A percentile compares a stretch with the other conserved stretches of the same genome.
Evolutionary conservation across 1,284 basidiomycete genomes (phyloP).

Genomic region (Boletus calvinii): DNA sequence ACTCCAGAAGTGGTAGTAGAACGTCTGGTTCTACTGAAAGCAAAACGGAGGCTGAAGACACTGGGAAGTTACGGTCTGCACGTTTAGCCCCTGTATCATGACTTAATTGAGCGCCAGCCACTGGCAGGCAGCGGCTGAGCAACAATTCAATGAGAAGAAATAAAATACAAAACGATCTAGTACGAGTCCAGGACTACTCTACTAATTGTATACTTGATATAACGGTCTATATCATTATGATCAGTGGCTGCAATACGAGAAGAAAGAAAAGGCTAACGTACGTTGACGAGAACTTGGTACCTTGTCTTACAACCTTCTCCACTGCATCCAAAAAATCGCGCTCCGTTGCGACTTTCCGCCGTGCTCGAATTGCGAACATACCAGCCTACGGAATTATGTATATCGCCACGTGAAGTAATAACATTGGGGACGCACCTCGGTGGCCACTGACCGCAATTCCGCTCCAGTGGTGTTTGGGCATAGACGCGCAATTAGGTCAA

Average conservation of each 20-base stretch:
- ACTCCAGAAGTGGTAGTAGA: too few species aligned
- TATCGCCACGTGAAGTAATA: slow-evolving; percentile 1
- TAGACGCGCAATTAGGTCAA: slow-evolving; percentile 94
- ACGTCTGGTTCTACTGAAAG: background rate
- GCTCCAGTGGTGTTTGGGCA: slow-evolving; percentile 99
- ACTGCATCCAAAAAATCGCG: slow-evolving; percentile 97
- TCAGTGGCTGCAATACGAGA: slow-evolving; percentile 11
- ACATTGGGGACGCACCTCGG: slow-evolving; percentile 63
- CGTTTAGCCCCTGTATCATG: background rate
- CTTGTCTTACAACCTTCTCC: slow-evolving; percentile 97
- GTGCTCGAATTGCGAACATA: slow-evolving; percentile 98
- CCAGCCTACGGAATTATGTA: slow-evolving; percentile 62
- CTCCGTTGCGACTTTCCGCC: slow-evolving; percentile 96
- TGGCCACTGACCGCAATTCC: slow-evolving; percentile 94
- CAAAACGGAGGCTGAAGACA: background rate
- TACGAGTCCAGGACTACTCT: slow-evolving; percentile 11
- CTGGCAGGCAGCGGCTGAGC: background rate
- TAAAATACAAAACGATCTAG: slow-evolving; percentile 22
- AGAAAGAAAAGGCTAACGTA: slow-evolving; percentile 13
- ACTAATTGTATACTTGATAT: slow-evolving; percentile 75
- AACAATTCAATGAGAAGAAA: slow-evolving; percentile 4
- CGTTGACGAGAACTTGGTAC: slow-evolving; percentile 85
- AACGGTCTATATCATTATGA: slow-evolving; percentile 46
- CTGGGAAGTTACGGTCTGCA: background rate
- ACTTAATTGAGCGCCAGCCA: background rate